These are phyloP conservation scores for Plasmodium relictum DNA, from an alignment of 169 alveolate species.

Conservation along the genomic window DNA sequence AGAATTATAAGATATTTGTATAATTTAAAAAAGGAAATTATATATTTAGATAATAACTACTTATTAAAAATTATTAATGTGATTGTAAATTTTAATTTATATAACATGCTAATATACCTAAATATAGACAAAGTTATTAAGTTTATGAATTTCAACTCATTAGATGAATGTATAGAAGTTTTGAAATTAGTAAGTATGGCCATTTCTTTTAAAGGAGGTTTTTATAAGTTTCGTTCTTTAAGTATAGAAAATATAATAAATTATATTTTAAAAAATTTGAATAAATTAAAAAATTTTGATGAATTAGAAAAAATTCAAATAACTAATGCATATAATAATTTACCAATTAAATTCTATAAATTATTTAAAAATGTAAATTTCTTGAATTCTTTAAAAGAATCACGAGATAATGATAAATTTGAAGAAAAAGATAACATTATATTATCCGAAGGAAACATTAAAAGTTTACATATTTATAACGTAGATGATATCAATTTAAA, in stretches of 20 bases:
- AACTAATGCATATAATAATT: slow-evolving; percentile 35
- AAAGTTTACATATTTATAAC: slow-evolving; percentile 7
- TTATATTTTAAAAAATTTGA: slow-evolving; percentile 52
- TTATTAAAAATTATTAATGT: slow-evolving; percentile 39
- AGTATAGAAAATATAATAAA: slow-evolving; percentile 27
- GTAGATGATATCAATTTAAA: slow-evolving; percentile 50
- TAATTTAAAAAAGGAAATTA: slow-evolving; percentile 32
- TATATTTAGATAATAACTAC: slow-evolving; percentile 27
- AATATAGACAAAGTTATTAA: slow-evolving; percentile 21
- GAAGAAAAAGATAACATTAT: neutral
- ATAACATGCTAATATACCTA: slow-evolving; percentile 31
- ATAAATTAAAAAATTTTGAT: slow-evolving; percentile 3
- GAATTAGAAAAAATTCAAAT: slow-evolving; percentile 18
- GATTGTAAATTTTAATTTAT: slow-evolving; percentile 60
- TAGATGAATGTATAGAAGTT: slow-evolving; percentile 51
- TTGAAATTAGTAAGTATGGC: slow-evolving; percentile 33
- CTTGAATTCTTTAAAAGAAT: neutral
- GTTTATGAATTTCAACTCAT: slow-evolving; percentile 35
- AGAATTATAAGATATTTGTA: slow-evolving; percentile 58
- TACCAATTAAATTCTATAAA: slow-evolving; percentile 26
- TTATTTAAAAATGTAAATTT: slow-evolving; percentile 38
- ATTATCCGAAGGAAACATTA: slow-evolving; percentile 3
- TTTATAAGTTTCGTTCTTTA: neutral
- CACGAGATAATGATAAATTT: too few species aligned
- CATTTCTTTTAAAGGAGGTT: neutral